Conservation (phyloP, 306 rosid genomes). For the Prunus mongolica region DNA sequence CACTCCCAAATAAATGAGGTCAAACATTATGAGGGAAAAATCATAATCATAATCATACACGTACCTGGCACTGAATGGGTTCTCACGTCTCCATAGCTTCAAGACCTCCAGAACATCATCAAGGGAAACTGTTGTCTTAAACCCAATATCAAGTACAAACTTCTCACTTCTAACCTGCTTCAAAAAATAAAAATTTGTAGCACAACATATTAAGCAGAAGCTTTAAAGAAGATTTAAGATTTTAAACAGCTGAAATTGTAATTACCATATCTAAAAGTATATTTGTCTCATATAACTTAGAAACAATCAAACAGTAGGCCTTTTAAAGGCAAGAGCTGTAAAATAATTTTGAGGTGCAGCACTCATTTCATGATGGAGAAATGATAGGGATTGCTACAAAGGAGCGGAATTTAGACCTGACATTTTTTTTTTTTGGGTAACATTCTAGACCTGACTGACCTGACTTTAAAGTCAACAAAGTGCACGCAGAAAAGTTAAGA, state of each 20-base stretch:
- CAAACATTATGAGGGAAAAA: constrained; percentile 1
- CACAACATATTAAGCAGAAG: not conserved
- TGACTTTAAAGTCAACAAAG: no score
- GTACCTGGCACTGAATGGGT: constrained; percentile 71
- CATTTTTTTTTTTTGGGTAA: no score
- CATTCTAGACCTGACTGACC: no score
- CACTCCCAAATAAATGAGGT: not conserved
- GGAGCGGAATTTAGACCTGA: not conserved
- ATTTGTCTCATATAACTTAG: not conserved
- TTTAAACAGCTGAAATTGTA: not conserved
- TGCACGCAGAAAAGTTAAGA: no score
- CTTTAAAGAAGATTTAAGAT: not conserved
- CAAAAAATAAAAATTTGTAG: constrained; percentile 7
- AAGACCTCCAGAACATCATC: constrained; percentile 59
- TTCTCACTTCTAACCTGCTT: constrained; percentile 70
- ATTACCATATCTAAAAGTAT: not conserved
- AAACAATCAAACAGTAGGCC: not conserved
- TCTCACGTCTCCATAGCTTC: constrained; percentile 53
- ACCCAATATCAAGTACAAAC: constrained; percentile 61
- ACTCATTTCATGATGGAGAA: not conserved
- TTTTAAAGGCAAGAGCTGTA: not conserved
- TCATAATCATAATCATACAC: constrained; percentile 31
- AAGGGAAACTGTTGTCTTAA: constrained; percentile 72
- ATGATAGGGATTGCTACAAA: not conserved
- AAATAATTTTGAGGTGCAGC: not conserved